Percentiles rank a stretch among this genome's conserved stretches.
Evolutionary conservation across 1,139 yeast genomes (phyloP).

Genomic region (Candida mesenterica): DNA sequence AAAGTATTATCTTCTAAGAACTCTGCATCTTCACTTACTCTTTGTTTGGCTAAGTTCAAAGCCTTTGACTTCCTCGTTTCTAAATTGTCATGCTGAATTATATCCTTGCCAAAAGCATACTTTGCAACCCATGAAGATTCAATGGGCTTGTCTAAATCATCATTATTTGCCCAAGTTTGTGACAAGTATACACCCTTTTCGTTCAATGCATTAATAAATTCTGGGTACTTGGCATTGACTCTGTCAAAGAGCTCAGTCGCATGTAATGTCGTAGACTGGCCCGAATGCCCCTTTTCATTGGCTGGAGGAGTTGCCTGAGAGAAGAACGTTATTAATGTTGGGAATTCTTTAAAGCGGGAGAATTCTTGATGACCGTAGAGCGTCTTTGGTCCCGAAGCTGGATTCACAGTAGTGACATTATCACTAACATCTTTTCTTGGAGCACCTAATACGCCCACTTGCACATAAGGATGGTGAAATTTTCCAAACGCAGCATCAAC

Average conservation of each 20-base stretch:
- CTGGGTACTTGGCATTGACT: conserved; percentile 19
- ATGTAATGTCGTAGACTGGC: conserved; percentile 21
- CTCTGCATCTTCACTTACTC: conserved; percentile 22
- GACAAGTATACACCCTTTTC: conserved; percentile 19
- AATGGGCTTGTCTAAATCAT: conserved; percentile 5
- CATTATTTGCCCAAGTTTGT: conserved; percentile 18
- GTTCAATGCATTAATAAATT: conserved; percentile 19
- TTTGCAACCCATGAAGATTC: conserved; percentile 24
- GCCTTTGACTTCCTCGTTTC: conserved; percentile 23
- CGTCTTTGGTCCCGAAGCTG: conserved; percentile 19
- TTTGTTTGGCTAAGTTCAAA: conserved; percentile 16
- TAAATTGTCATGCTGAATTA: conserved; percentile 17
- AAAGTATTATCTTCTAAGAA: conserved; percentile 23
- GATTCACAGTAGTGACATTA: conserved; percentile 26
- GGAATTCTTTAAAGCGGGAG: conserved; percentile 25
- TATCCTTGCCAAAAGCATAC: conserved; percentile 25
- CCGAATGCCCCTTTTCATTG: conserved; percentile 3
- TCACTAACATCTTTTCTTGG: conserved; percentile 22
- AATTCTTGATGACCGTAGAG: conserved; percentile 30
- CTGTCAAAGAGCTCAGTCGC: conserved; percentile 26
- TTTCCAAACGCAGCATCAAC: conserved; percentile 11
- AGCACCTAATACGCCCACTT: conserved; percentile 22
- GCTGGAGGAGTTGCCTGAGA: conserved; percentile 7
- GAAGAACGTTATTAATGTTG: conserved; percentile 22
- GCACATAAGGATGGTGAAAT: conserved; percentile 20